Percentiles rank a stretch among this genome's conserved stretches.
These are phyloP conservation scores for Xylariaceae sp. DNA, from an alignment of 2,329 filamentous ascomycete species.

Conservation along the genomic window DNA sequence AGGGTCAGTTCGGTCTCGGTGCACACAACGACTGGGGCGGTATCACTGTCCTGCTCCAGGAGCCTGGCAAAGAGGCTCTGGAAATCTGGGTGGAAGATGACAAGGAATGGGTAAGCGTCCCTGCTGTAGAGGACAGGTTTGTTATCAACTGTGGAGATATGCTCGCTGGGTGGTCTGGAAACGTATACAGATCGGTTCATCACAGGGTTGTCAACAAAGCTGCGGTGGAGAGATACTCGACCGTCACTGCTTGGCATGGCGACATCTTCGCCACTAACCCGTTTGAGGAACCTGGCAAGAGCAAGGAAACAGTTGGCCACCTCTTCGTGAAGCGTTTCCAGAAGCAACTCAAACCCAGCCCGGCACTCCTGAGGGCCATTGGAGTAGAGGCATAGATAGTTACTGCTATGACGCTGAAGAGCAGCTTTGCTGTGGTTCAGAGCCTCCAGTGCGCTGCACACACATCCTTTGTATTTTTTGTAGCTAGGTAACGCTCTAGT, in stretches of 20 bases:
- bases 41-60: conserved; percentile 24
- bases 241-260: conserved; percentile 25
- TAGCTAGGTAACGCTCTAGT: too few species aligned
- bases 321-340: conserved; percentile 21
- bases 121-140: conserved; percentile 16
- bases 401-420: too few species aligned
- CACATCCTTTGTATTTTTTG: too few species aligned
- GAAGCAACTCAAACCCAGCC: conserved; percentile 4
- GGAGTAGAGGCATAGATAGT: too few species aligned
- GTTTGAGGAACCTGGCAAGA: conserved; percentile 14
- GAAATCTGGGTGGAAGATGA: conserved; percentile 19
- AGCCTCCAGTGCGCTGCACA: too few species aligned
- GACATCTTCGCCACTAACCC: conserved; percentile 25
- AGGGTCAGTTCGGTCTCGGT: conserved; percentile 17
- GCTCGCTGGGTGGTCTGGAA: conserved; percentile 16
- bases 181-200: conserved; percentile 14
- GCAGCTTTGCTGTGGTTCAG: too few species aligned
- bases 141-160: conserved; percentile 26
- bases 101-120: conserved; percentile 18
- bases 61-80: conserved; percentile 22
- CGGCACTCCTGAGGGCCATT: too few species aligned
- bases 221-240: conserved; percentile 8
- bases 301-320: conserved; percentile 21
- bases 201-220: conserved; percentile 15
- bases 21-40: conserved; percentile 27